These are phyloP conservation scores for Trichoderma hamatum DNA, from an alignment of 2,329 filamentous ascomycete species.

Conservation along the genomic window DNA sequence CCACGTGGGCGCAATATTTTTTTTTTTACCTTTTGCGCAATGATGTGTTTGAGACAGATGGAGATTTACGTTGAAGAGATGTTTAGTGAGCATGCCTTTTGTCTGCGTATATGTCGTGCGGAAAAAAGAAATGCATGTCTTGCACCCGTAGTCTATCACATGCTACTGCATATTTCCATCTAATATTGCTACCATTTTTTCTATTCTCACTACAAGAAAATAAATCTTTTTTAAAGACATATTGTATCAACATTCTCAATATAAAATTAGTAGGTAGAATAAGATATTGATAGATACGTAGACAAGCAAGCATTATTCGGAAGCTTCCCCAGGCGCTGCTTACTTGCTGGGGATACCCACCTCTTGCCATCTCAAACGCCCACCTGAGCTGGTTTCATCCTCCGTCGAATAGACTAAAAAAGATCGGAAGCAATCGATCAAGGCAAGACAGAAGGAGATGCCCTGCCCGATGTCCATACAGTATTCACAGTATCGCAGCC, in stretches of 20 bases:
- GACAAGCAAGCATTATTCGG: not conserved
- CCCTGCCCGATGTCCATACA: not conserved
- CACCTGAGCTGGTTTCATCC: not conserved
- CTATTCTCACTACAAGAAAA: not conserved
- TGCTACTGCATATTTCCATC: not conserved
- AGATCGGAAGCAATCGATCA: not conserved
- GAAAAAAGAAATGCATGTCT: too few relatives aligned
- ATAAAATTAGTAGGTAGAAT: not conserved
- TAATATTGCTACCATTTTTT: not conserved
- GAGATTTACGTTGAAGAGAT: not conserved
- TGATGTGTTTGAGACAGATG: not conserved
- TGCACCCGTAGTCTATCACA: not conserved
- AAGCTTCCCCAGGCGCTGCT: not conserved
- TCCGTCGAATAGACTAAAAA: not conserved
- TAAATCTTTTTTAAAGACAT: not conserved
- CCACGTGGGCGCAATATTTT: not conserved
- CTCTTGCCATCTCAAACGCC: not conserved
- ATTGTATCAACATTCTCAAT: too few relatives aligned
- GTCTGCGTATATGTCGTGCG: not conserved
- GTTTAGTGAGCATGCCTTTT: not conserved
- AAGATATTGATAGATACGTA: not conserved
- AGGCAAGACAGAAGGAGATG: not conserved
- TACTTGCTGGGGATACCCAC: not conserved
- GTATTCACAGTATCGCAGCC: slow-evolving; percentile 3
- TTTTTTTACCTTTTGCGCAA: not conserved